These are phyloP conservation scores for Boletus tomentosulus DNA, from an alignment of 768 basidiomycete species.

Conservation along the genomic window DNA sequence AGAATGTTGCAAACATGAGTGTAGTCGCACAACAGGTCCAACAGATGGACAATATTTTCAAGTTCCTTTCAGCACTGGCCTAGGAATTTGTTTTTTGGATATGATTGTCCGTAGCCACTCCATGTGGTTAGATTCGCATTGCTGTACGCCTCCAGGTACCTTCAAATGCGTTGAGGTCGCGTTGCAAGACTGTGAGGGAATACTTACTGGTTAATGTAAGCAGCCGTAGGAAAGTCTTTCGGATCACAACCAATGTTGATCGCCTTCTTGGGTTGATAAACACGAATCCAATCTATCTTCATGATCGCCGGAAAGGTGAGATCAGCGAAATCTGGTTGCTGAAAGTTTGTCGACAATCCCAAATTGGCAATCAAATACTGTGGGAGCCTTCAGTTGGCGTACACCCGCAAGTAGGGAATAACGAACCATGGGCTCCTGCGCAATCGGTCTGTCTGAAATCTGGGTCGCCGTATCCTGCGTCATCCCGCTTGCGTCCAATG, in stretches of 20 bases:
- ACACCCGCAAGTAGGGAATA: background rate
- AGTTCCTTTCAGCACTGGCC: slow-evolving; percentile 47
- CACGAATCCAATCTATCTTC: slow-evolving; percentile 83
- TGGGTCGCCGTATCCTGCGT: slow-evolving; percentile 51
- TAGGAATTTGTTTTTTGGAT: slow-evolving; percentile 64
- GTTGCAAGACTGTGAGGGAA: background rate
- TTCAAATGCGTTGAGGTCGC: slow-evolving; percentile 14
- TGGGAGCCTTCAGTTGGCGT: background rate
- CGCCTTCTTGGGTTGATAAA: slow-evolving; percentile 72
- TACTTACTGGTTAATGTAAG: slow-evolving; percentile 71
- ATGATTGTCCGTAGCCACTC: slow-evolving; percentile 60
- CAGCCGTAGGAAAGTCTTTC: slow-evolving; percentile 66
- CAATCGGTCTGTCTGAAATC: slow-evolving; percentile 64
- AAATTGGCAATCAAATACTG: slow-evolving; percentile 84
- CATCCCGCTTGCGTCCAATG: slow-evolving; percentile 58
- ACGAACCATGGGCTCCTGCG: slow-evolving; percentile 79
- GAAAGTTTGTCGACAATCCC: slow-evolving; percentile 83
- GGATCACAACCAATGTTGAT: slow-evolving; percentile 88
- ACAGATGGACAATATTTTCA: slow-evolving; percentile 3
- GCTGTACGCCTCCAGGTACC: slow-evolving; percentile 67
- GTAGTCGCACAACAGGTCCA: slow-evolving; percentile 6
- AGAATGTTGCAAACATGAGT: slow-evolving; percentile 8
- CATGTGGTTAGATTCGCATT: slow-evolving; percentile 82
- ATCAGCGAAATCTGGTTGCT: slow-evolving; percentile 62
- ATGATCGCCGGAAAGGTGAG: slow-evolving; percentile 71